These are phyloP conservation scores for Primulina eburnea DNA, from an alignment of 257 asterid species.

Conservation along the genomic window DNA sequence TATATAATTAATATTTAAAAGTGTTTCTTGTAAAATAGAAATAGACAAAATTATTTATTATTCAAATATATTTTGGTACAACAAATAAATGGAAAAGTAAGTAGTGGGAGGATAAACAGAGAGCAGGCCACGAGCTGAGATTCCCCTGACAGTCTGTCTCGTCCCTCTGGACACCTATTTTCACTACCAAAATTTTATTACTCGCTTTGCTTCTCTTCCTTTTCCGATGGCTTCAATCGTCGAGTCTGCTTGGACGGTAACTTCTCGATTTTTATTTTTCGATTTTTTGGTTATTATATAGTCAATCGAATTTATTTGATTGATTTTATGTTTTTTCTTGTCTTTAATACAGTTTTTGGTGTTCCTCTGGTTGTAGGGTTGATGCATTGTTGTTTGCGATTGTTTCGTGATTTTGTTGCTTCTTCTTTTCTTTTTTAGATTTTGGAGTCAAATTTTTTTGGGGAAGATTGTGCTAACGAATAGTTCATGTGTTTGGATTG, in stretches of 20 bases:
- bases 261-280: constrained; percentile 11
- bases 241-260: constrained; percentile 51
- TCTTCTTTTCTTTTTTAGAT: neutral
- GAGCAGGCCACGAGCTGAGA: constrained; percentile 29
- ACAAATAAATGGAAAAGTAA: neutral
- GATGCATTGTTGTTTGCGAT: neutral
- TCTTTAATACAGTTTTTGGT: too few species aligned
- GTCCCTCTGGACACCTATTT: neutral
- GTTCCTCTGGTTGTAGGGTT: neutral
- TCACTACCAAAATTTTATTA: neutral
- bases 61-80: too few species aligned
- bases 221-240: constrained; percentile 38
- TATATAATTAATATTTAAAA: too few species aligned
- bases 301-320: neutral
- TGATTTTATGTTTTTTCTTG: neutral
- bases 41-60: too few species aligned
- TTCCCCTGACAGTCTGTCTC: constrained; percentile 41
- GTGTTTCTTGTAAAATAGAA: too few species aligned
- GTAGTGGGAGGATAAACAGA: constrained; percentile 1
- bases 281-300: neutral
- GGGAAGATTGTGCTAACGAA: neutral
- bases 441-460: neutral
- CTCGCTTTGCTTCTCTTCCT: constrained; percentile 17
- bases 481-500: constrained; percentile 12
- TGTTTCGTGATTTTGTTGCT: neutral